These are phyloP conservation scores for Pseudogymnoascus sp. DNA, from an alignment of 2,329 filamentous ascomycete genomes.

Conservation along the genomic window DNA sequence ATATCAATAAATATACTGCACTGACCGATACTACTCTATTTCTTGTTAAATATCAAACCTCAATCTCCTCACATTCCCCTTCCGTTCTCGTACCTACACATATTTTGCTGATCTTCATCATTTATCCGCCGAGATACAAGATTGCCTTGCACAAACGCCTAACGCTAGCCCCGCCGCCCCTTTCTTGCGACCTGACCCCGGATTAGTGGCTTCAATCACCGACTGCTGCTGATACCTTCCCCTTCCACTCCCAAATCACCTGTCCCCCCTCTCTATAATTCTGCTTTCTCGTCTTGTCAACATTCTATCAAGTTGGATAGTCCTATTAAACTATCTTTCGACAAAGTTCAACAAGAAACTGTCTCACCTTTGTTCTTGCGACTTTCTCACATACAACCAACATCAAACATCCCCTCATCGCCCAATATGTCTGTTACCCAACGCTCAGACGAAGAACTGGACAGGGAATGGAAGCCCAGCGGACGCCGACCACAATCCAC, in stretches of 20 bases:
- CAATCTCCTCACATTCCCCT: background rate
- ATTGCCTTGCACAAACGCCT: constrained; percentile 6
- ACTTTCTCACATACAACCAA: constrained; percentile 9
- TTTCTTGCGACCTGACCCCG: constrained; percentile 8
- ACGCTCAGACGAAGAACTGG: constrained; percentile 58
- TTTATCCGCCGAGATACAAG: constrained; percentile 7
- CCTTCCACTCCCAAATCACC: constrained; percentile 4
- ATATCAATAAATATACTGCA: background rate
- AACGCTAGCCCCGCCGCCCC: constrained; percentile 8
- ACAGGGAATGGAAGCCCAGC: constrained; percentile 74
- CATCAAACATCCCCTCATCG: background rate
- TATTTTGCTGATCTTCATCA: background rate
- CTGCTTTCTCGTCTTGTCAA: background rate
- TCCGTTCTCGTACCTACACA: background rate
- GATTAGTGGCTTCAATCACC: constrained; percentile 9
- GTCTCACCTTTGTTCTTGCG: background rate
- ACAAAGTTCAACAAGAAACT: background rate
- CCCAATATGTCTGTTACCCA: constrained; percentile 25
- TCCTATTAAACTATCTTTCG: background rate
- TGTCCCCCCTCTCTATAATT: constrained; percentile 5
- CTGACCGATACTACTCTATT: background rate
- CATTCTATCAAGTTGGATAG: background rate
- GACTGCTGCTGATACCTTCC: background rate
- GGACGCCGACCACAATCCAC: constrained; percentile 71
- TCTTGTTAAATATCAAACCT: background rate